Evolutionary conservation across 495 filamentous ascomycete species (phyloP).

Genomic region (Amniculicola lignicola): DNA sequence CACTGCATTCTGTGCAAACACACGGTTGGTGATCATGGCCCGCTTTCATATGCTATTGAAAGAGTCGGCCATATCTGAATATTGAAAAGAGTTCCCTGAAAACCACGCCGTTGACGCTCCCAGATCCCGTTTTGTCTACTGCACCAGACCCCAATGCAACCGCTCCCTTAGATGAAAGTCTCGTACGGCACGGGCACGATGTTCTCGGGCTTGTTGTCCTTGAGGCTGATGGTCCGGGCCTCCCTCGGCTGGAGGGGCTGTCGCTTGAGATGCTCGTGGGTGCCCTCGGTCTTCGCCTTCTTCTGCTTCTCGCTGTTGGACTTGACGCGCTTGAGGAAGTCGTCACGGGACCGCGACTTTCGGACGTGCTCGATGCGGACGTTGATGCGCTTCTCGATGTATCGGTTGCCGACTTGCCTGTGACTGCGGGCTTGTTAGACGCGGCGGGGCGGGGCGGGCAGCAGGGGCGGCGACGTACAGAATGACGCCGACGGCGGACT

Average conservation of each 20-base stretch:
- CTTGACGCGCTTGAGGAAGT: conserved; percentile 95
- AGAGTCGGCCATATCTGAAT: conserved; percentile 26
- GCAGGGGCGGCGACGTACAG: conserved; percentile 44
- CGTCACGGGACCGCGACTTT: conserved; percentile 88
- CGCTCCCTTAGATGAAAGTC: conserved; percentile 81
- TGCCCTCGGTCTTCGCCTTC: conserved; percentile 85
- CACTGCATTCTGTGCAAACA: conserved; percentile 19
- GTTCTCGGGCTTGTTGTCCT: conserved; percentile 82
- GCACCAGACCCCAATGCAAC: conserved; percentile 1
- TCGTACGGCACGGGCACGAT: conserved; percentile 91
- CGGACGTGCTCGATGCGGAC: conserved; percentile 96
- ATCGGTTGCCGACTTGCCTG: conserved; percentile 96
- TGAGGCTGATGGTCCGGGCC: conserved; percentile 68
- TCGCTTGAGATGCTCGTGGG: conserved; percentile 85
- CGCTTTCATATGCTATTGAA: conserved; percentile 27
- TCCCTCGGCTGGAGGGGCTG: conserved; percentile 77
- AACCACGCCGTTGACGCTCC: conserved; percentile 29
- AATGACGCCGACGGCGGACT: conserved; percentile 93
- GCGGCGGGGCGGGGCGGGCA: background rate
- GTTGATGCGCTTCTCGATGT: conserved; percentile 99
- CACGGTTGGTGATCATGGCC: conserved; percentile 16
- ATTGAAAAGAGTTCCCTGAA: conserved; percentile 21
- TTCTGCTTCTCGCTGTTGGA: conserved; percentile 86
- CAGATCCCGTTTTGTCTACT: conserved; percentile 25
- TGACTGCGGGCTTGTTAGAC: conserved; percentile 47